These are phyloP conservation scores for Phytophthora idaei DNA, from an alignment of 352 stramenopile species.

Conservation along the genomic window DNA sequence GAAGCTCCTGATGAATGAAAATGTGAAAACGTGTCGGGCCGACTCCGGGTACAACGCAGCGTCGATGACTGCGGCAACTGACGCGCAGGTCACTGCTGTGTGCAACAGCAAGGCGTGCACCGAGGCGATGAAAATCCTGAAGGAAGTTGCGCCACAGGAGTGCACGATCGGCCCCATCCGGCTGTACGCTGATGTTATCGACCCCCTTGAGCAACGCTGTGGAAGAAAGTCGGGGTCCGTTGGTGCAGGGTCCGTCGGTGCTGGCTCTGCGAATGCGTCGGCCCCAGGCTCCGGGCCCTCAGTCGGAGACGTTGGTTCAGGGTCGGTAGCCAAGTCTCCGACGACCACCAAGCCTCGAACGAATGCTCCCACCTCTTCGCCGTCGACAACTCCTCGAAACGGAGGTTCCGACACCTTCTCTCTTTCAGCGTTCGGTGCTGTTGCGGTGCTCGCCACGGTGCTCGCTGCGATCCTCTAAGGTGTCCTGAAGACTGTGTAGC, in stretches of 20 bases:
- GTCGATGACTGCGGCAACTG: conserved; percentile 29
- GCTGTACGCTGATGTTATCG: conserved; percentile 35
- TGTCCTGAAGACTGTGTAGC: not conserved
- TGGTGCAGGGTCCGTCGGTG: conserved; percentile 4
- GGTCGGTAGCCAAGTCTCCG: conserved; percentile 9
- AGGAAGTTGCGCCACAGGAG: conserved; percentile 35
- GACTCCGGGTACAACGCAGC: conserved; percentile 42
- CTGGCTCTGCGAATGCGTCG: conserved; percentile 2
- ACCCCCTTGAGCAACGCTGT: conserved; percentile 30
- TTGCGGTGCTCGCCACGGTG: conserved; percentile 19
- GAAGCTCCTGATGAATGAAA: conserved; percentile 29
- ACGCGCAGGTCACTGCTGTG: conserved; percentile 34
- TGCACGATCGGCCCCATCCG: conserved; percentile 33
- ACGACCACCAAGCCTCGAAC: conserved; percentile 17
- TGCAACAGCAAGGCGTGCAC: conserved; percentile 43
- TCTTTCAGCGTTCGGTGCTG: conserved; percentile 18
- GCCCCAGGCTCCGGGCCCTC: conserved; percentile 13
- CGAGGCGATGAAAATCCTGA: conserved; percentile 27
- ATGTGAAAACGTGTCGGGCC: conserved; percentile 35
- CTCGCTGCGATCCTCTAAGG: conserved; percentile 29
- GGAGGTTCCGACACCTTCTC: conserved; percentile 8
- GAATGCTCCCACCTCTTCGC: conserved; percentile 1
- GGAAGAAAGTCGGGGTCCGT: conserved; percentile 12
- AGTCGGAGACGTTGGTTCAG: conserved; percentile 26
- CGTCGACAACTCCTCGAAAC: conserved; percentile 18